Conservation (phyloP, 1,139 yeast species). For the Hanseniaspora uvarum region DNA sequence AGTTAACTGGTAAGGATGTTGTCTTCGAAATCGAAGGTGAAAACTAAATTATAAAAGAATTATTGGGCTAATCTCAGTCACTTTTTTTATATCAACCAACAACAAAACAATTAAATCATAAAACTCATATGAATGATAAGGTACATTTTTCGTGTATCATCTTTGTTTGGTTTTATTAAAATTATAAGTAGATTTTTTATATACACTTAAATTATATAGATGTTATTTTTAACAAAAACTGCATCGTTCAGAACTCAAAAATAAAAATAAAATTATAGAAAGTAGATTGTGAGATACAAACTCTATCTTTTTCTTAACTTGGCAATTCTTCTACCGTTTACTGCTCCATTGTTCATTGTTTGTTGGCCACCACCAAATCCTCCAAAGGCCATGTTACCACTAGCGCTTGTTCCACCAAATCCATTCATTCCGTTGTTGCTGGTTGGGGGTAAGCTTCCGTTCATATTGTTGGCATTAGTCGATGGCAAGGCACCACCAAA, state of each 20-base stretch:
- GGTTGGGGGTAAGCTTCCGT: not conserved
- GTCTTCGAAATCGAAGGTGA: slow-evolving; percentile 92
- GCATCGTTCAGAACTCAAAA: slow-evolving; percentile 5
- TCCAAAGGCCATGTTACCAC: slow-evolving; percentile 14
- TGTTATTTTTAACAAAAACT: not conserved
- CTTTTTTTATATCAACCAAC: not conserved
- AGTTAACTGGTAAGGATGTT: slow-evolving; percentile 99
- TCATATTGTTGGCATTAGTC: not conserved
- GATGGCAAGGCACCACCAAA: slow-evolving; percentile 4
- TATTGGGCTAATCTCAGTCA: not conserved
- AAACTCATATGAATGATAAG: not conserved
- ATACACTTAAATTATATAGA: slow-evolving; percentile 6
- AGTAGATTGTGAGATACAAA: no score
- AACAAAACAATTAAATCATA: not conserved
- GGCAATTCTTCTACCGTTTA: slow-evolving; percentile 15
- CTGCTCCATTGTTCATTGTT: not conserved
- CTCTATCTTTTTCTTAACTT: slow-evolving; percentile 14
- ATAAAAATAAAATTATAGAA: not conserved
- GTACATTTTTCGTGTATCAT: not conserved
- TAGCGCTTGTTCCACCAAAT: not conserved
- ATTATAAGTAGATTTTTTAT: not conserved
- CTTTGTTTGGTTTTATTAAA: not conserved
- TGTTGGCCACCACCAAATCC: slow-evolving; percentile 3
- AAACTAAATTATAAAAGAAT: slow-evolving; percentile 36
- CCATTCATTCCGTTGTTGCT: not conserved